phyloP scores from a whole-genome alignment of 345 rosid species.

The Trapa incisa region DNA sequence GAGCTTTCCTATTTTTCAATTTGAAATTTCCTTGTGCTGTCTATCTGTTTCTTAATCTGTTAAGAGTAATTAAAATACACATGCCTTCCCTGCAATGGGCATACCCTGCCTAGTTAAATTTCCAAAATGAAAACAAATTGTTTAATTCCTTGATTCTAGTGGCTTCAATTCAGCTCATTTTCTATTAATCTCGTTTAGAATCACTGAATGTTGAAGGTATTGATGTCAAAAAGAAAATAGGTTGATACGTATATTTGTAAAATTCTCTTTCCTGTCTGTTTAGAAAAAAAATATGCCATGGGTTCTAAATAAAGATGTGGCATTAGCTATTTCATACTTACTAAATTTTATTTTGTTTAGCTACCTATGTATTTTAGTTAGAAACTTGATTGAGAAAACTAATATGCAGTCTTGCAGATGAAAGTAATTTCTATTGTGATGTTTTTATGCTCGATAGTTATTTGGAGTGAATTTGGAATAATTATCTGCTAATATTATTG shows the following conservation, averaged over 20 bases:
- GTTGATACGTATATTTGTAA: neutral
- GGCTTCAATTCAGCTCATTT: neutral
- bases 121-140: neutral
- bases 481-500: neutral
- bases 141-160: neutral
- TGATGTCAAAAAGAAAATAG: neutral
- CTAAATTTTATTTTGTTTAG: neutral
- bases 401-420: neutral
- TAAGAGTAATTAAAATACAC: neutral
- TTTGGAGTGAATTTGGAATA: neutral
- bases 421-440: neutral
- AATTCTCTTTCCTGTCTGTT: neutral
- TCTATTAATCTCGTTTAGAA: neutral
- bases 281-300: neutral
- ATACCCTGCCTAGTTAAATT: too few relatives aligned
- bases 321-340: neutral
- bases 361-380: neutral
- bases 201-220: neutral
- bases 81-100: too few relatives aligned
- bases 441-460: neutral
- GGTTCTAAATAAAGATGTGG: neutral
- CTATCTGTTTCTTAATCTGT: neutral
- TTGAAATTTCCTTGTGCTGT: neutral
- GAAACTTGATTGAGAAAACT: neutral
- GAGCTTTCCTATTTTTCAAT: constrained; percentile 13